phyloP scores from a whole-genome alignment of 306 rosid genomes.

The Ammopiptanthus mongolicus region DNA sequence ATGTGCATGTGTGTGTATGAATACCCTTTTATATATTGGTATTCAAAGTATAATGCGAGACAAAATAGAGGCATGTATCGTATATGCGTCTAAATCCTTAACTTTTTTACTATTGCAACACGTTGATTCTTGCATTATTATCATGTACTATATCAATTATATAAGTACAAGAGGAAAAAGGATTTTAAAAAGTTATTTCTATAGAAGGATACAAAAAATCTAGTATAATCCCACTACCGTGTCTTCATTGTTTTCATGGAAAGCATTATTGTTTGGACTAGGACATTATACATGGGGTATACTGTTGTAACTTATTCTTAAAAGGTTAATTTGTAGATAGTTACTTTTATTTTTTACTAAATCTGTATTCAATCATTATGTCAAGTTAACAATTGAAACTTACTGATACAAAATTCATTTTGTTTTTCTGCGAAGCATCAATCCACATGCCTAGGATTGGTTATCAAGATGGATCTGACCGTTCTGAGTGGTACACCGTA shows the following conservation, averaged over 20 bases:
- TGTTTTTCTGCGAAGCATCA: slow-evolving; percentile 49
- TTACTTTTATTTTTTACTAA: not conserved
- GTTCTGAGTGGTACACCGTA: slow-evolving; percentile 85
- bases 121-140: not conserved
- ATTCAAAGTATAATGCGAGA: not conserved
- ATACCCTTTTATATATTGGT: not conserved
- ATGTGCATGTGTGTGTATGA: not conserved
- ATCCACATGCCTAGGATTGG: slow-evolving; percentile 97
- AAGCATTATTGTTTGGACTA: not conserved
- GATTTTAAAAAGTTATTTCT: not conserved
- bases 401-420: not conserved
- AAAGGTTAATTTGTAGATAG: not conserved
- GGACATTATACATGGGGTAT: not conserved
- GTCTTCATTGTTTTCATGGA: not conserved
- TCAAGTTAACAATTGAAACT: not conserved
- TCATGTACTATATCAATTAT: not conserved
- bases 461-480: slow-evolving; percentile 89
- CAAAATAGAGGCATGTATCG: not conserved
- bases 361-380: not conserved
- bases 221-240: not conserved
- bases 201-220: not conserved
- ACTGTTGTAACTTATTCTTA: not conserved
- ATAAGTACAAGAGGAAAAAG: not conserved
- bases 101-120: not conserved
- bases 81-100: not conserved